Base-by-base conservation (phyloP, 495 filamentous ascomycete species). In the Penicillium pancosmium region DNA sequence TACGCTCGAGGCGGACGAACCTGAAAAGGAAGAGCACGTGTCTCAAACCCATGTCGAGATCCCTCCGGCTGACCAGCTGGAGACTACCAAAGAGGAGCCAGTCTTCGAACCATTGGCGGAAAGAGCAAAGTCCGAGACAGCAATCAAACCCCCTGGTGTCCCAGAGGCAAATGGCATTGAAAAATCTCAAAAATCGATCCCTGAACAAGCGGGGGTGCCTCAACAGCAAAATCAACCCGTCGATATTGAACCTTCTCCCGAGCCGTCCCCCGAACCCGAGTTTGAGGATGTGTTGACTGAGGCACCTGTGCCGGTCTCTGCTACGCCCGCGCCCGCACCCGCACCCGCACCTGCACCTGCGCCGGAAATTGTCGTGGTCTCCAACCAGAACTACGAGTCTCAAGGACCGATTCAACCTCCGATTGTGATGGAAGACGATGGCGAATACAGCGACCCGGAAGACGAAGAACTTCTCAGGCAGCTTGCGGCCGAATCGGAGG, bases 401-500 rank as follows among this genome's bases (percentile, higher is more conserved):
- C 48, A 56, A 5, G 58, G 76, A 21, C 59, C 61, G 43, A 63
- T 70, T 21, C 57, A 62, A 16, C 21, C 57, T 25, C 73, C 66
- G 9, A 67, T 61, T 12, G 58, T 73, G 36, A 64, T 73, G 1
- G 72, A 78, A 46, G 73, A 79, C 10, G 63, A 72, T 36, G 74
- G 61, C 35, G 80, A 87, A 7, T 91, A 89, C 64, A 91, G 87
- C 27, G 93, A 98, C 61, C 88, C 92, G 0, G 93, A 97, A 74
- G 93, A 98, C 59, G 91, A 92, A 71, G 92, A 94, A 50, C 79
- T 98, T 5, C 78, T 98, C 41, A 83, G 82, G 23, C 91, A 93
- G 60, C 84, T 98, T 60, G 91, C 91, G 10, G 84, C 86, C 8
- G 94, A 98, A 79, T 88, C 87, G 3, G 90, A 96, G 76, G 94